These are phyloP conservation scores for Cladosporium halotolerans DNA, from an alignment of 2,329 filamentous ascomycete species.

Conservation along the genomic window DNA sequence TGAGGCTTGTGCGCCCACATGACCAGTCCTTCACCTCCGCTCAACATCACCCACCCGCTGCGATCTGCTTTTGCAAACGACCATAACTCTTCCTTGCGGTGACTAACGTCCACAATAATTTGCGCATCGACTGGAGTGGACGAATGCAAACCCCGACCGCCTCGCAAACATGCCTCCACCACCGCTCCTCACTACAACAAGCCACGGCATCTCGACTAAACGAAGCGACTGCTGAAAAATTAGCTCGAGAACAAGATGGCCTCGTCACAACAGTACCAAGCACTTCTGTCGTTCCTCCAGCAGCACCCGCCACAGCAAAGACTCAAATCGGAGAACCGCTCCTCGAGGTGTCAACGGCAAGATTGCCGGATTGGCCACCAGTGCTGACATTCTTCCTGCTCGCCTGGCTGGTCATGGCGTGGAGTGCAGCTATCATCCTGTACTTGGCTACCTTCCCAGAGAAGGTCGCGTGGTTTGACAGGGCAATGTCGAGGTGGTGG, in stretches of 20 bases:
- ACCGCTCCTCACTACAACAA: neutral
- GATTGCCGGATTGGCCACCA: constrained; percentile 4
- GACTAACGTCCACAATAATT: too few species aligned
- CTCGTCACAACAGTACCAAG: too few species aligned
- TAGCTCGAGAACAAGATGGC: too few species aligned
- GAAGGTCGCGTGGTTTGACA: neutral
- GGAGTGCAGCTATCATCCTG: constrained; percentile 15
- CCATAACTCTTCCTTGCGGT: too few species aligned
- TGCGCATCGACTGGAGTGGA: too few species aligned
- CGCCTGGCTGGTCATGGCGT: constrained; percentile 11
- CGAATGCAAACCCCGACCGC: neutral
- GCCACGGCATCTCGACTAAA: neutral
- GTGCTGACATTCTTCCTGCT: constrained; percentile 14
- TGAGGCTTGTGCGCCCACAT: too few species aligned
- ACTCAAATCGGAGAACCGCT: neutral
- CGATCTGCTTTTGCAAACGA: neutral
- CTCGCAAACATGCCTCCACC: neutral
- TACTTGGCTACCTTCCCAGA: constrained; percentile 21
- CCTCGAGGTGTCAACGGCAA: neutral
- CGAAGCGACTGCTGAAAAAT: too few species aligned
- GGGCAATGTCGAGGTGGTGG: neutral
- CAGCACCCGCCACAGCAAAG: too few species aligned
- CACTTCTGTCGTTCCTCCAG: too few species aligned
- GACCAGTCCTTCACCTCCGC: too few species aligned
- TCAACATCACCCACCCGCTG: too few species aligned